Conservation (phyloP, 768 basidiomycete genomes). For the Auricularia cornea region DNA sequence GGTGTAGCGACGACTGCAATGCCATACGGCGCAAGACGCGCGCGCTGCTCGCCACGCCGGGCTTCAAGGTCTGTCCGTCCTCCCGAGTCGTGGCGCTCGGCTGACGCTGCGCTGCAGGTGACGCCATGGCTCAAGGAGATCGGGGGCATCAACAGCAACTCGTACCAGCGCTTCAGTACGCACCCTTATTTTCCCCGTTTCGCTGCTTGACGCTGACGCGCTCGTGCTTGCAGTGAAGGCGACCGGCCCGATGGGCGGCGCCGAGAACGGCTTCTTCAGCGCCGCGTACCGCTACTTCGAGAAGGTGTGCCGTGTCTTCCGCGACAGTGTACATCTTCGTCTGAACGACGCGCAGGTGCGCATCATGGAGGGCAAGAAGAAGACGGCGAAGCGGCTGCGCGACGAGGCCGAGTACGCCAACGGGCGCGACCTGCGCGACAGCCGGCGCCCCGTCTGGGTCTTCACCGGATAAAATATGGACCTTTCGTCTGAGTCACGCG, state of each 20-base stretch:
- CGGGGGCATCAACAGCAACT: constrained; percentile 38
- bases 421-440: constrained; percentile 12
- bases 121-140: constrained; percentile 40
- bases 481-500: no score
- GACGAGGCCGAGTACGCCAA: constrained; percentile 24
- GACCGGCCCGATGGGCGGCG: constrained; percentile 34
- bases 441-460: background rate
- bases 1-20: constrained; percentile 40
- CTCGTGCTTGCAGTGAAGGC: constrained; percentile 30
- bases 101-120: constrained; percentile 22
- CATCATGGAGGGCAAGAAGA: constrained; percentile 41
- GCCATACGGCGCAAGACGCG: constrained; percentile 40
- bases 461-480: no score
- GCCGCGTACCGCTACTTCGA: constrained; percentile 42
- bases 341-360: constrained; percentile 8
- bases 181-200: background rate
- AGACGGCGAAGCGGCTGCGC: constrained; percentile 30
- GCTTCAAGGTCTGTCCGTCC: constrained; percentile 37
- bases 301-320: constrained; percentile 21
- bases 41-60: constrained; percentile 31
- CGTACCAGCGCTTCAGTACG: constrained; percentile 38
- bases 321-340: no score
- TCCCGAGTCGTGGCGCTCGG: background rate
- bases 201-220: background rate
- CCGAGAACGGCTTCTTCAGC: constrained; percentile 37